Evolutionary conservation across 2,329 filamentous ascomycete species (phyloP), one percentile per base, ranked within the genome.

Genomic region (Ascochyta rabiei): DNA sequence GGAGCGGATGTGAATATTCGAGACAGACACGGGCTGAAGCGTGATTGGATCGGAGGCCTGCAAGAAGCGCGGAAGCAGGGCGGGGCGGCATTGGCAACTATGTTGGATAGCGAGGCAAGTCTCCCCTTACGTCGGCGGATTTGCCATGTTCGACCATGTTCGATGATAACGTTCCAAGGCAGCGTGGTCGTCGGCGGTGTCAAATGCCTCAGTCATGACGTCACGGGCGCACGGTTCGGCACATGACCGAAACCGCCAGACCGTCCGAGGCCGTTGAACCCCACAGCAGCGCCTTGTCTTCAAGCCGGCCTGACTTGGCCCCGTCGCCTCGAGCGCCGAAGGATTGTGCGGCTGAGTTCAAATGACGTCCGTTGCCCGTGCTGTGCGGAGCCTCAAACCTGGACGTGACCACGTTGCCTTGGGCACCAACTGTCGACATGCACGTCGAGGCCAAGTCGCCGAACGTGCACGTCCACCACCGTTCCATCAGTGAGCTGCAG

Each of bases 1-100:
- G 23, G 28, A 45, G 33, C 7, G 39, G 19, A 26, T 18, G 16
- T 40, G 24, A 31, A 10, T 41, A 21, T 15, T 42, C 35, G 30
- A 42, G 46, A 33, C 18, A 31, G 26, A 23, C 0, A 24, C 13
- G n/a, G 16, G 23, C 18, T 15, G 37, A 38, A 6, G 15, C 13
- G 18, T 55, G 52, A 55, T 55, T 55, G 52, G 52, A 18, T 10
- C 40, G 34, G 46, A 15, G 4, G 30, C 19, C 4, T 6, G 13
- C 26, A 26, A 28, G 42, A 30, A 35, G 34, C 23, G 48, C 35
- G 35, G n/a, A 19, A 31, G 24, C 19, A 24, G 16, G n/a, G 12
- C 13, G 23, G 23, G 24, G 24, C 50, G 50, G 50, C 31, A 33
- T 48, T 53, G 33, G 33, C 24, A 48, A 15, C 50, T 39, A 53